Base-by-base conservation (phyloP, 1,139 yeast species). In the Arxiozyma bovina region DNA sequence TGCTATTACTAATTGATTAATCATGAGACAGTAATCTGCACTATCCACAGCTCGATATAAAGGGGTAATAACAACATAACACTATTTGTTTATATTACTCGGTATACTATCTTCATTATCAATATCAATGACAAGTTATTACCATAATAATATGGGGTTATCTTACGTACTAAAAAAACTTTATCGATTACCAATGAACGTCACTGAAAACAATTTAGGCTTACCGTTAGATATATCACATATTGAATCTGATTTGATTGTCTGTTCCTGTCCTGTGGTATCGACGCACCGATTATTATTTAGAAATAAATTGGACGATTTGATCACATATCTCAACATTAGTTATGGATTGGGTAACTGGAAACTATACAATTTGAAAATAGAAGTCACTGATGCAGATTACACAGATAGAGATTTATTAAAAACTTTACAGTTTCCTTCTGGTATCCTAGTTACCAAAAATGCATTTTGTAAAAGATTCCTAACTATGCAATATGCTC, bases 361-460 rank as follows among this genome's bases (percentile, higher is more conserved):
- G 96, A 79, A 76, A 58, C 73, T 90, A 1, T 85, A 84, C 78
- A 88, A 88, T 63, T 76, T 90, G 45, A 75, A 90, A 56, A 81
- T 80, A 2, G 94, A 86, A 63, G 73, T 70, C 1, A 66, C 75
- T 3, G 80, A 79, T 3, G 83, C 85, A 52, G 74, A 72, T 22
- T 77, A 77, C 47, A 61, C 63, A 0, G 77, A 76, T 40, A 74
- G 74, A 65, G 72, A 58, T 64, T 59, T 58, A 57, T 55, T 60
- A 42, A 27, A 53, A 18, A 20, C 8, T 12, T 23, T 51, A 22
- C 30, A 45, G 34, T 30, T 18, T 23, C 47, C 47, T n/a, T 22
- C 45, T 20, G 48, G 49, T 27, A 22, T 50, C 30, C 27, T 53
- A 22, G 30, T 27, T 9, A 46, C 40, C 15, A 42, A 51, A n/a